Evolutionary conservation across 2,329 filamentous ascomycete genomes (phyloP).

Genomic region (Lasiodiplodia sp.): DNA sequence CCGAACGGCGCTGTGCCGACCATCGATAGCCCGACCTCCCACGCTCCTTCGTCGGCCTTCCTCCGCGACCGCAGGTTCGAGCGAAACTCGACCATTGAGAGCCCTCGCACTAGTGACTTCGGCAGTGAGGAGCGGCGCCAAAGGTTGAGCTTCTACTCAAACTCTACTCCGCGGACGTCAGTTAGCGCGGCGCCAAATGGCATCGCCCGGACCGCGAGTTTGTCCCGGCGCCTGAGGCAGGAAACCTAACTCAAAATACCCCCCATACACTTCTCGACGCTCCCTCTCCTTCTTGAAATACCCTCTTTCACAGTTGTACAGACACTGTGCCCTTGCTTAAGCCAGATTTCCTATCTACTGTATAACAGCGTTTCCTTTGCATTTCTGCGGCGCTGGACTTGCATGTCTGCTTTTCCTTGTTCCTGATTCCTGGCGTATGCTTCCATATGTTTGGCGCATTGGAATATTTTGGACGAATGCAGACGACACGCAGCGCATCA

Average conservation of each 20-base stretch:
- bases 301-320: conserved; percentile 1
- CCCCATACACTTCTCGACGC: background rate
- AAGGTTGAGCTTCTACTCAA: conserved; percentile 19
- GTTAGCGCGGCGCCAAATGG: background rate
- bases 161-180: conserved; percentile 16
- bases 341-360: background rate
- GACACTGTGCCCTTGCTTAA: background rate
- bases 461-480: conserved; percentile 24
- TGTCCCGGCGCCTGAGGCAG: conserved; percentile 25
- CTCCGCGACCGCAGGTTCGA: conserved; percentile 28
- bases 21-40: conserved; percentile 7
- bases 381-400: conserved; percentile 25
- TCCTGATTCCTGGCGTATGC: conserved; percentile 15
- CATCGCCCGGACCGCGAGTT: conserved; percentile 13
- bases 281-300: conserved; percentile 20
- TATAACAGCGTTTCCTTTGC: conserved; percentile 19
- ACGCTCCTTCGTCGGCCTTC: conserved; percentile 4
- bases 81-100: conserved; percentile 13
- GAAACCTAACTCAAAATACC: conserved; percentile 3
- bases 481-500: conserved; percentile 28
- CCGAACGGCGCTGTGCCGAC: conserved; percentile 22
- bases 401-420: conserved; percentile 26
- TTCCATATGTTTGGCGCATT: conserved; percentile 26
- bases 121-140: conserved; percentile 26
- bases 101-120: conserved; percentile 11